Percentiles rank a stretch among this genome's conserved stretches.
phyloP scores from a whole-genome alignment of 2,329 filamentous ascomycete species.

The Claviceps sp. region DNA sequence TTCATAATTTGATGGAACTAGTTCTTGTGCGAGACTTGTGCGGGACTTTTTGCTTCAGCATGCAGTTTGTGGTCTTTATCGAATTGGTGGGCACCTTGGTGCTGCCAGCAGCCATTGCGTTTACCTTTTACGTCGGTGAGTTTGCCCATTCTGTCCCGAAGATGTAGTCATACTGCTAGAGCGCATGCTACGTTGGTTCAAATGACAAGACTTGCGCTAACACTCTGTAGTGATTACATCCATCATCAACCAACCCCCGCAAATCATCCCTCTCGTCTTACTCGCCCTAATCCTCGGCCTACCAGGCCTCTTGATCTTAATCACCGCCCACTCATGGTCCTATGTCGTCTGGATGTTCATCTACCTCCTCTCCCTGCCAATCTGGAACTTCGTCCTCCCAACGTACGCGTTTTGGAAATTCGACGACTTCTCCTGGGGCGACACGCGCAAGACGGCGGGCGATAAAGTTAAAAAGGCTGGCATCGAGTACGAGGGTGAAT shows the following conservation, averaged over 20 bases:
- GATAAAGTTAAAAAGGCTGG: constrained; percentile 80
- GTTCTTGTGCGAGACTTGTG: constrained; percentile 91
- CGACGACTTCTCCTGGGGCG: constrained; percentile 98
- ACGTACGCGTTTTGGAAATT: constrained; percentile 98
- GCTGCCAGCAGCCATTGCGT: constrained; percentile 87
- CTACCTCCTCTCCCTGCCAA: constrained; percentile 80
- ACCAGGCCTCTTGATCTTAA: constrained; percentile 77
- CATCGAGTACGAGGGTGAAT: constrained; percentile 84
- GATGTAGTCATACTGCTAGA: too few species aligned
- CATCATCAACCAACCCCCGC: constrained; percentile 61
- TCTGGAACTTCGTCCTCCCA: constrained; percentile 96
- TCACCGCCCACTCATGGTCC: constrained; percentile 84
- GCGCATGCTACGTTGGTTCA: too few species aligned
- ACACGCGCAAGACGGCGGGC: constrained; percentile 87
- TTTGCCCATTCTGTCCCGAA: too few species aligned
- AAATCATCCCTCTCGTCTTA: constrained; percentile 81
- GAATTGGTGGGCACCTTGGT: constrained; percentile 91
- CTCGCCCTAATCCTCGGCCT: constrained; percentile 85
- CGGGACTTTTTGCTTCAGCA: constrained; percentile 98
- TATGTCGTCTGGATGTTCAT: constrained; percentile 97
- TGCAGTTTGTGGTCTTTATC: constrained; percentile 97
- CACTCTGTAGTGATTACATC: constrained; percentile 58
- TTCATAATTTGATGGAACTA: constrained; percentile 97
- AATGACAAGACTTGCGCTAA: not conserved
- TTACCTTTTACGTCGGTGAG: constrained; percentile 87